Conservation (phyloP, 2,329 filamentous ascomycete species). For the Ceratocystis eucalypticola region DNA sequence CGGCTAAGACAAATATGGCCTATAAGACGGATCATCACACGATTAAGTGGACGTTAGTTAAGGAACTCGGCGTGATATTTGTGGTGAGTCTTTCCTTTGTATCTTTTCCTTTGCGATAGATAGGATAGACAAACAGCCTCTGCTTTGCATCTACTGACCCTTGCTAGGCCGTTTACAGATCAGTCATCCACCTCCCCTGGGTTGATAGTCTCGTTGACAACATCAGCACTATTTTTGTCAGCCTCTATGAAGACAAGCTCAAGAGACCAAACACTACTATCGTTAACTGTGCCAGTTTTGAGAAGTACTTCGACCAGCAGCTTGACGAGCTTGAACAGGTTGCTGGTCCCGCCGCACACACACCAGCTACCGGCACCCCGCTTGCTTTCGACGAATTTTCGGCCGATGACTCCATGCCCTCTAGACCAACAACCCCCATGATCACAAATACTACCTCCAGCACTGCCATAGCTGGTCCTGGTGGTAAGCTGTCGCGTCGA, state of each 20-base stretch:
- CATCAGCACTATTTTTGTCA: conserved; percentile 80
- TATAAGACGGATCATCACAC: conserved; percentile 92
- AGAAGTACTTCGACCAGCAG: conserved; percentile 90
- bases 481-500: conserved; percentile 64
- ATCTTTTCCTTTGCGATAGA: neutral
- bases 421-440: conserved; percentile 64
- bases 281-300: conserved; percentile 67
- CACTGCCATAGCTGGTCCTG: conserved; percentile 60
- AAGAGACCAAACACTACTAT: conserved; percentile 66
- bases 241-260: conserved; percentile 78
- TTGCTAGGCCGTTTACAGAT: conserved; percentile 81
- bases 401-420: conserved; percentile 35
- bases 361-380: conserved; percentile 22
- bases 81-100: conserved; percentile 44
- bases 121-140: too few species aligned
- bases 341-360: conserved; percentile 23
- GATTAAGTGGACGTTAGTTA: conserved; percentile 81
- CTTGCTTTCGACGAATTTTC: conserved; percentile 12
- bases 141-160: neutral
- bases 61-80: conserved; percentile 89
- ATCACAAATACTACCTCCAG: conserved; percentile 39
- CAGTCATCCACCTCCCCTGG: conserved; percentile 87
- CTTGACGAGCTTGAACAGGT: conserved; percentile 62
- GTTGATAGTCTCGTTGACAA: conserved; percentile 94
- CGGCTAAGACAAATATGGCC: conserved; percentile 51